A percentile compares a stretch with the other conserved stretches of the same genome.
phyloP scores from a whole-genome alignment of 2,329 filamentous ascomycete species.

The Botrytis galanthina region DNA sequence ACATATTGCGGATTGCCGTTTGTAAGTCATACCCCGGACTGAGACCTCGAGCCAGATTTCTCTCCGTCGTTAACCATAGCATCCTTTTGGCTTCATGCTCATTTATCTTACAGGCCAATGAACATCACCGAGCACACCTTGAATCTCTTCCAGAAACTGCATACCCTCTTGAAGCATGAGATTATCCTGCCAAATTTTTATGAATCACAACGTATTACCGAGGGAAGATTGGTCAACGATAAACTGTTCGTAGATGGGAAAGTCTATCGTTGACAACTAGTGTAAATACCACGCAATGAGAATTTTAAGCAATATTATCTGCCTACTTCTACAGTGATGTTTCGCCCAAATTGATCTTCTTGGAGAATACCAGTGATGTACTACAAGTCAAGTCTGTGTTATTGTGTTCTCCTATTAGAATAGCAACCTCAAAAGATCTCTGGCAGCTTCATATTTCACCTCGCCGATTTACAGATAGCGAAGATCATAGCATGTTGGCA shows the following conservation, averaged over 20 bases:
- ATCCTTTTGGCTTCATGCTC: not conserved
- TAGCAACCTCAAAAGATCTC: not conserved
- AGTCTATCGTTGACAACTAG: conserved; percentile 15
- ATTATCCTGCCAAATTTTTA: conserved; percentile 52
- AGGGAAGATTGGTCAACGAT: conserved; percentile 62
- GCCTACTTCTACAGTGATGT: not conserved
- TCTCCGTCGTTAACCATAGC: not conserved
- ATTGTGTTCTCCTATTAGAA: not conserved
- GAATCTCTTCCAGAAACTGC: conserved; percentile 77
- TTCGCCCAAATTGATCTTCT: not conserved
- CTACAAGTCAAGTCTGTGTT: not conserved
- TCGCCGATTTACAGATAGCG: not conserved
- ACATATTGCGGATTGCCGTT: conserved; percentile 92
- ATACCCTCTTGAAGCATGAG: conserved; percentile 71
- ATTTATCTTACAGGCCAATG: conserved; percentile 65
- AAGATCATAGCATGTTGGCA: not conserved
- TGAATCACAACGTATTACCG: conserved; percentile 56
- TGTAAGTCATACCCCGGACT: conserved; percentile 48
- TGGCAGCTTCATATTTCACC: not conserved
- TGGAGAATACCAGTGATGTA: not conserved
- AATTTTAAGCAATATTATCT: conserved; percentile 13
- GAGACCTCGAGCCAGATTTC: not conserved
- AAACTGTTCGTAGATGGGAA: conserved; percentile 30
- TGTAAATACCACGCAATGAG: conserved; percentile 33
- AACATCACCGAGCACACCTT: conserved; percentile 81